Conservation (phyloP, 768 basidiomycete species). For the Cubamyces sp. region DNA sequence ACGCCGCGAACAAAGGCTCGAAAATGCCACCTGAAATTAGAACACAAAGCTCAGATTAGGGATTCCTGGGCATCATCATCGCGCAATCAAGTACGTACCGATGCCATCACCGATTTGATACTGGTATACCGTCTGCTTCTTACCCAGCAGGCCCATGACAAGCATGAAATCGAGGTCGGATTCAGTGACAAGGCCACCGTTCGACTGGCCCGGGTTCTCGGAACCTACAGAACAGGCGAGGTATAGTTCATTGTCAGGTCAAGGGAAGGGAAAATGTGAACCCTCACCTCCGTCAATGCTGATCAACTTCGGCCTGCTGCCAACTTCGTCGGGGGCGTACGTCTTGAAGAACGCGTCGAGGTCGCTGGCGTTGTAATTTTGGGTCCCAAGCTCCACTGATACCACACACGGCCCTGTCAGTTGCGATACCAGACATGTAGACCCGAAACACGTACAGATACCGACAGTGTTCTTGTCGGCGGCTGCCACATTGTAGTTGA, state of each 20-base stretch:
- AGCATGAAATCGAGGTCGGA: slow-evolving; percentile 75
- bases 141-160: slow-evolving; percentile 48
- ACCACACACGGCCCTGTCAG: not conserved
- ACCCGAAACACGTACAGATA: slow-evolving; percentile 29
- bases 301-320: slow-evolving; percentile 41
- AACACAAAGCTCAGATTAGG: too few species aligned
- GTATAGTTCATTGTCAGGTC: not conserved
- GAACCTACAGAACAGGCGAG: not conserved
- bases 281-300: slow-evolving; percentile 40
- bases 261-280: not conserved
- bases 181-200: slow-evolving; percentile 58
- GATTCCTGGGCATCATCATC: too few species aligned
- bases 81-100: not conserved
- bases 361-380: slow-evolving; percentile 45
- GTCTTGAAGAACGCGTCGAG: slow-evolving; percentile 46
- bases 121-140: slow-evolving; percentile 13
- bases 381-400: slow-evolving; percentile 46
- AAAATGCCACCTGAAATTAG: slow-evolving; percentile 41
- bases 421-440: not conserved
- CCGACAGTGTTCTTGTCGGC: slow-evolving; percentile 33
- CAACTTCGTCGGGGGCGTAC: slow-evolving; percentile 43
- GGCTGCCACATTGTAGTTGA: slow-evolving; percentile 27
- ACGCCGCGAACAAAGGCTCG: slow-evolving; percentile 48
- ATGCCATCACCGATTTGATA: slow-evolving; percentile 22
- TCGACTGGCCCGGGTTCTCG: slow-evolving; percentile 33